phyloP scores from a whole-genome alignment of 148 eudicot genomes.

The Heliamphora exappendiculata region DNA sequence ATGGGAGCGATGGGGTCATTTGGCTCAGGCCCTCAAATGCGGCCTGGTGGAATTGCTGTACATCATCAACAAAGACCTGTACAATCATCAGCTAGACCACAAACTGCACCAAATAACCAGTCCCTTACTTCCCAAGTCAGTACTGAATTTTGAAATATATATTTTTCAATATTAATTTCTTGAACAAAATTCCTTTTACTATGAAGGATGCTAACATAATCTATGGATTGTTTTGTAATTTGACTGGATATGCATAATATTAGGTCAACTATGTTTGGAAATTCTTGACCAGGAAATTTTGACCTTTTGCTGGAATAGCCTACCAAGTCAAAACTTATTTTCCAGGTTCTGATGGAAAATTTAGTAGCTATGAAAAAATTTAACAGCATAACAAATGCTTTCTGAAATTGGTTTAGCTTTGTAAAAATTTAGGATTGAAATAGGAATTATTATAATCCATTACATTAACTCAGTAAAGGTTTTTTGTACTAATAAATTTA shows the following conservation, averaged over 20 bases:
- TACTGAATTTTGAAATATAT: neutral
- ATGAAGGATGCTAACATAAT: neutral
- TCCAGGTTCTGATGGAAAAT: neutral
- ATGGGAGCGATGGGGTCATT: slow-evolving; percentile 43
- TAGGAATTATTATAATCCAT: neutral
- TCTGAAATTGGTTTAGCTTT: neutral
- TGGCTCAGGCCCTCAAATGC: slow-evolving; percentile 39
- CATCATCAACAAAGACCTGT: slow-evolving; percentile 60
- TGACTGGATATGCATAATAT: neutral
- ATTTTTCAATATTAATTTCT: neutral
- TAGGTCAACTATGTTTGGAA: neutral
- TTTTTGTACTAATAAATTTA: neutral
- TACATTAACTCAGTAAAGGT: neutral
- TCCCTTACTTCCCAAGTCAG: slow-evolving; percentile 50
- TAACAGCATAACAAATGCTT: neutral
- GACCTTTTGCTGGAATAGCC: neutral
- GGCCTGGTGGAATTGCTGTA: slow-evolving; percentile 43
- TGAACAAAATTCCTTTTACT: neutral
- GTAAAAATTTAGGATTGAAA: neutral
- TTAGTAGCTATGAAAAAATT: neutral
- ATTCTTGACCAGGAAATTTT: neutral
- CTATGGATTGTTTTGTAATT: neutral
- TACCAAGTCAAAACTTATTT: neutral
- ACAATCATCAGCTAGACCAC: slow-evolving; percentile 57
- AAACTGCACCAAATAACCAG: slow-evolving; percentile 28